Evolutionary conservation across 2,329 filamentous ascomycete genomes (phyloP), one percentile per base, ranked within the genome.

Genomic region (Fusarium siculi): DNA sequence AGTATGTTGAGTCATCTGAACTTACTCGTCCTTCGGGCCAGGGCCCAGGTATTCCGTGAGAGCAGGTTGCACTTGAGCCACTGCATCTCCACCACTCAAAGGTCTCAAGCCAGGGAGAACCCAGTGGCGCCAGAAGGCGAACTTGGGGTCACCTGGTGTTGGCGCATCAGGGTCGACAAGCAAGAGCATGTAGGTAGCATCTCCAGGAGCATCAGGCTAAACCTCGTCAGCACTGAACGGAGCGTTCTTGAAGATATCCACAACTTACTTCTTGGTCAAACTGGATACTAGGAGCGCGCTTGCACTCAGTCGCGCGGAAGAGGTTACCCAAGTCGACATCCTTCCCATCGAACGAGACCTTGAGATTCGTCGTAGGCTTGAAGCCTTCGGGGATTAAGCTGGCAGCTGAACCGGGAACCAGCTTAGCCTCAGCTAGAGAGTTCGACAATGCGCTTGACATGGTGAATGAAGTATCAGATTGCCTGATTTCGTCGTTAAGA

Each of bases 121-220:
- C 85, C 86, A 89, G 73, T 89, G 87, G 25, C 87, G 81, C 86
- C 87, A 89, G 74, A 86, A 88, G 0, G 86, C 85, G 74, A 87
- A 88, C 73, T 86, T 88, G 10, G 86, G 86, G 56, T 89, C 85
- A 40, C 87, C 85, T 0, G 87, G 87, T 0, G 86, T 88, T 0
- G 87, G 87, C 25, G 87, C 87, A 66, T 89, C 87, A 0, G 87
- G 87, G 62, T 89, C 87, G 28, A 88, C 81, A 44, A 89, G 80
- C 70, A 89, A 79, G 56, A 88, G 79, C 40, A 84, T 82, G 77
- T 87, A 89, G 3, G 80, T 81, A 1, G 79, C 73, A 34, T 76
- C 77, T 14, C 75, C 67, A 1, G 76, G 66, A 5, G 76, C 75
- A n/a, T 75, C 78, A 9, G 66, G 36, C 76, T 81, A 30, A 6